These are phyloP conservation scores for Asparagopsis taxiformis DNA, from an alignment of 31 red algal species.

Conservation along the genomic window DNA sequence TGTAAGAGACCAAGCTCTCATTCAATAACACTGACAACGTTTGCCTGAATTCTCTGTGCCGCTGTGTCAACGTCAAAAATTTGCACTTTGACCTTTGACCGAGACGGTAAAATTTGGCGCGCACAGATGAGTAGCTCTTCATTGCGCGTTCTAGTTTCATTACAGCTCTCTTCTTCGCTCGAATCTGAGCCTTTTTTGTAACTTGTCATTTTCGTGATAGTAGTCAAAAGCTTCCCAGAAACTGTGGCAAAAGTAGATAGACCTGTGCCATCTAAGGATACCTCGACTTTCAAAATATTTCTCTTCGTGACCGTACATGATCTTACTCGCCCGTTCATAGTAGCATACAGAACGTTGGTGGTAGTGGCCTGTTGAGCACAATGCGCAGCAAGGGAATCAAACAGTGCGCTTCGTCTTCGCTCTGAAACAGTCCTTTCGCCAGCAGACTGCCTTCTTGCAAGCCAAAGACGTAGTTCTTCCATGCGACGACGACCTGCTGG, in stretches of 20 bases:
- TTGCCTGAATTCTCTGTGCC: conserved; percentile 15
- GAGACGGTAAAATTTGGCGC: conserved; percentile 2
- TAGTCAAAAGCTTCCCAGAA: conserved; percentile 5
- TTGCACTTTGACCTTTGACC: conserved; percentile 26
- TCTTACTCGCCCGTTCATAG: conserved; percentile 18
- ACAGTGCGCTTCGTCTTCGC: conserved; percentile 33
- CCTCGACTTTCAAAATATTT: conserved; percentile 22
- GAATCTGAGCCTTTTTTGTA: background rate
- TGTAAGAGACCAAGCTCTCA: too few species aligned
- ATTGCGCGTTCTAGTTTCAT: background rate
- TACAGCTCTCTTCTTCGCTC: background rate
- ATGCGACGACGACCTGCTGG: conserved; percentile 44
- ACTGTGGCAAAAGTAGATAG: conserved; percentile 29
- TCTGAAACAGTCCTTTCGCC: conserved; percentile 38
- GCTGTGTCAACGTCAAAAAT: conserved; percentile 37
- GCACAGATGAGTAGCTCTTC: conserved; percentile 10
- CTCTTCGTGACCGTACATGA: conserved; percentile 24
- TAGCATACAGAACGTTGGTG: conserved; percentile 10
- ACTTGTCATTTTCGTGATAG: background rate
- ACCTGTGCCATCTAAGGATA: conserved; percentile 46
- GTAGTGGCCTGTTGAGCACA: conserved; percentile 35
- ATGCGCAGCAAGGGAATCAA: conserved; percentile 47
- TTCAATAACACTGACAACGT: conserved; percentile 14
- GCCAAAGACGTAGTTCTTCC: conserved; percentile 50
- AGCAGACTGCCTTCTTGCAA: conserved; percentile 45